Evolutionary conservation across 495 filamentous ascomycete species (phyloP), one percentile per base, ranked within the genome.

Genomic region (Penicillium turbatum): DNA sequence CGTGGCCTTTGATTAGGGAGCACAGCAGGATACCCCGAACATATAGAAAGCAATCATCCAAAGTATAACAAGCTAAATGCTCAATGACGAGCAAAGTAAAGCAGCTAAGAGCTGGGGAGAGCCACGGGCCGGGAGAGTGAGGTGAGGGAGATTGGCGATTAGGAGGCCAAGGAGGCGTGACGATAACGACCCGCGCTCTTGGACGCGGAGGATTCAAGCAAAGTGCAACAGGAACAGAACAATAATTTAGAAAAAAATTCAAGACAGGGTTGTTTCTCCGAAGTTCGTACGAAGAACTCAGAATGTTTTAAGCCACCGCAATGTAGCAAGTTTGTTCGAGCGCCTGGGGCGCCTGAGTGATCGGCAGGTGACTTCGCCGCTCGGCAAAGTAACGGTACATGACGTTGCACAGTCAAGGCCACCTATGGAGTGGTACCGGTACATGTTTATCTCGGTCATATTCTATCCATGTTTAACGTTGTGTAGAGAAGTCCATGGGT

Each of bases 281-380:
- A 12, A 15, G 24, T 27, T 13, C 50, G 45, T 61, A 53, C 55
- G 59, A 48, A 16, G 24, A 11, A 38, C 4, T 12, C 32, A 27
- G 30, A 41, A 35, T 42, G 21, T 9, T n/a, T 24, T 29, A 49
- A 54, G 17, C 10, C 12, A 36, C 36, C 21, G 46, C 19, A 17
- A 29, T 35, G 11, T 26, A 52, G 19, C 26, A 51, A 54, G 50
- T 35, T 43, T 16, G 38, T 55, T 57, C 52, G 38, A 47, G 59
- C 42, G 37, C 26, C 19, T 41, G 42, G 21, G 48, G 34, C 51
- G 40, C 37, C 6, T 45, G 32, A 21, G 46, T 54, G 60, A 66
- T 66, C 60, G 57, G 57, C 61, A 61, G 63, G 57, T 63, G 58
- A 62, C 58, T 59, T 66, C 36, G 63, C 58, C 62, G 59, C 62